Evolutionary conservation across 805 yeast species (phyloP), one percentile per base, ranked within the genome.

Genomic region (Pichia nakasei): DNA sequence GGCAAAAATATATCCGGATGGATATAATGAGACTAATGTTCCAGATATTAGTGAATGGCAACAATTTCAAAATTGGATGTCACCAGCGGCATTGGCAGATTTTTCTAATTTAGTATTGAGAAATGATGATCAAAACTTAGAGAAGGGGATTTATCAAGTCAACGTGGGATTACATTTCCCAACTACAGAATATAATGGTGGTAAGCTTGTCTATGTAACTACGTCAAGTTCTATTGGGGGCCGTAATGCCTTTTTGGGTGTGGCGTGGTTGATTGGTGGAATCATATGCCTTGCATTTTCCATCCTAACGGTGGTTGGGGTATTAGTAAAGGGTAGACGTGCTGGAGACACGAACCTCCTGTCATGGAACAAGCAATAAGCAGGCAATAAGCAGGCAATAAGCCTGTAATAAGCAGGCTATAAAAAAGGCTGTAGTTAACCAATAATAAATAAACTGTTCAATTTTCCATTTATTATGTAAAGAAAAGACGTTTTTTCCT

Each of bases 21-120:
- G 94, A 1, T 85, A 85, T 58, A 82, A 79, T 6, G 75, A 73
- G 22, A 71, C 72, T 0, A 84, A 83, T 56, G 41, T 85, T 39
- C 93, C 93, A 5, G 85, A 84, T 57, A 58, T 85, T 29, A 67
- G 79, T 2, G 61, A 67, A 9, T 79, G 86, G 86, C 76, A 72
- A 46, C 80, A 78, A 48, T 73, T 85, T 48, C 91, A 84, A 55
- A 85, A 84, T 52, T 85, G 94, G 94, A 84, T 85, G 91, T 73
- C 86, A 48, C 80, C 91, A 2, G 80, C 89, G 7, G 93, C 86
- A 0, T 68, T 85, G 48, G 74, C 89, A 17, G 66, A 69, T 19
- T 82, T 82, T 59, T 74, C 80, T 50, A 84, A 83, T 60, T 61
- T 85, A 60, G 76, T 77, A 11, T 68, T 76, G 43, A 71, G 85